Base-by-base conservation (phyloP, 345 rosid species). In the Moringa oleifera region DNA sequence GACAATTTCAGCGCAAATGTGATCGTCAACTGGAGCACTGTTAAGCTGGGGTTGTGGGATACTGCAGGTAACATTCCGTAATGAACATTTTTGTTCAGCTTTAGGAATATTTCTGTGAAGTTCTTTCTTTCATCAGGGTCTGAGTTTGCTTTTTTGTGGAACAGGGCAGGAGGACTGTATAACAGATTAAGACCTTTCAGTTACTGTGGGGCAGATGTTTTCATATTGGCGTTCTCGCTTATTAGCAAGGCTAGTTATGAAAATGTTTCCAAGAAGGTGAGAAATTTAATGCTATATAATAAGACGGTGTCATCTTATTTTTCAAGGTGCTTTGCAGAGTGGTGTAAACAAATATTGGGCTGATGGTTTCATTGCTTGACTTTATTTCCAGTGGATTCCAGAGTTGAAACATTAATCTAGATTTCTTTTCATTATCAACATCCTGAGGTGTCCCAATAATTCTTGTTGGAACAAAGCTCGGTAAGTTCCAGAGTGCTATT, bases 211-310 rank as follows among this genome's bases (percentile, higher is more conserved):
- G 98, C 97, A 18, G 98, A 90, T 76, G 97, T 93, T 64, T 93
- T 93, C 79, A 84, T 93, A 19, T 85, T 93, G 74, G 96, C 96
- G 15, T 90, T 90, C 77, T 90, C 98, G 68, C 88, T 93, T 58
- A 90, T 93, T 73, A 93, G 97, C 89, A 93, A 90, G 80, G 99
- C 99, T 66, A 94, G 99, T 78, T 90, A 90, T 72, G 99, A 94
- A 77, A 94, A 94, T 67, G 89, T 90, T 46, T 83, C 95, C 67
- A 94, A 94, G 73, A 94, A 94, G 95, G 99, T 90, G 52, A 6
- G 23, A 33, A 31, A 5, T 41, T 15, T 5, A 7, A 5, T 7
- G 6, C 13, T 15, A 5, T 5, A 4, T 5, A n/a, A 41, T 11
- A 41, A 41, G 1, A n/a, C n/a, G 1, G 12, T 41, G 47, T 16